phyloP scores from a whole-genome alignment of 345 rosid genomes.

The Gossypium sturtianum region DNA sequence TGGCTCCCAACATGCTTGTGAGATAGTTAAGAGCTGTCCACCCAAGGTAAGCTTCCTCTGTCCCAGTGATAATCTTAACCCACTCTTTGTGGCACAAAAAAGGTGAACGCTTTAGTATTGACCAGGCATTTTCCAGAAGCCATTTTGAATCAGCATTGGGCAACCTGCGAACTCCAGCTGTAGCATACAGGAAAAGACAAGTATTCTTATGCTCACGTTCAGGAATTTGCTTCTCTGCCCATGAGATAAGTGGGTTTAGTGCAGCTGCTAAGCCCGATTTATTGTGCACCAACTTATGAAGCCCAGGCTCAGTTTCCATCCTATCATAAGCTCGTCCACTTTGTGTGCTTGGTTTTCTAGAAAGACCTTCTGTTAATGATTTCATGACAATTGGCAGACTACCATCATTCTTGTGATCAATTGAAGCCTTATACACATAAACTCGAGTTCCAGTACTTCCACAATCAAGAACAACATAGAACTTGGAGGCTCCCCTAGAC shows the following conservation, averaged over 20 bases:
- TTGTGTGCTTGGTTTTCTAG: constrained; percentile 49
- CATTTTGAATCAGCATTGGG: constrained; percentile 75
- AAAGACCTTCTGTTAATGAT: constrained; percentile 61
- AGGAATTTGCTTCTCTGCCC: constrained; percentile 96
- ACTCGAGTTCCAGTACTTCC: constrained; percentile 99
- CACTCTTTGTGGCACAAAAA: constrained; percentile 69
- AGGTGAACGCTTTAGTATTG: constrained; percentile 68
- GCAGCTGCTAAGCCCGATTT: constrained; percentile 72
- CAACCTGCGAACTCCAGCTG: constrained; percentile 94
- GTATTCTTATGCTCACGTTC: constrained; percentile 68
- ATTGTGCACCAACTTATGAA: constrained; percentile 74
- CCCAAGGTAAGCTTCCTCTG: constrained; percentile 93
- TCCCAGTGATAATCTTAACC: constrained; percentile 82
- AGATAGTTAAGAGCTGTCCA: constrained; percentile 94
- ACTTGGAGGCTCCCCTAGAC: constrained; percentile 70
- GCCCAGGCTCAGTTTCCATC: constrained; percentile 98
- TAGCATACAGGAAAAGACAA: constrained; percentile 84
- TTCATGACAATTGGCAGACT: constrained; percentile 64
- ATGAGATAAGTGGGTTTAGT: constrained; percentile 70
- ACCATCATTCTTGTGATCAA: constrained; percentile 52
- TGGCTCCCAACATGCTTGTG: constrained; percentile 54
- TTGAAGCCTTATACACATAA: constrained; percentile 66
- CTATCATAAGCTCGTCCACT: constrained; percentile 93
- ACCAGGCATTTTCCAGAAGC: constrained; percentile 85
- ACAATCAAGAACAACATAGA: constrained; percentile 91